Evolutionary conservation across 2,329 filamentous ascomycete genomes (phyloP).

Genomic region (Fusarium buxicola): DNA sequence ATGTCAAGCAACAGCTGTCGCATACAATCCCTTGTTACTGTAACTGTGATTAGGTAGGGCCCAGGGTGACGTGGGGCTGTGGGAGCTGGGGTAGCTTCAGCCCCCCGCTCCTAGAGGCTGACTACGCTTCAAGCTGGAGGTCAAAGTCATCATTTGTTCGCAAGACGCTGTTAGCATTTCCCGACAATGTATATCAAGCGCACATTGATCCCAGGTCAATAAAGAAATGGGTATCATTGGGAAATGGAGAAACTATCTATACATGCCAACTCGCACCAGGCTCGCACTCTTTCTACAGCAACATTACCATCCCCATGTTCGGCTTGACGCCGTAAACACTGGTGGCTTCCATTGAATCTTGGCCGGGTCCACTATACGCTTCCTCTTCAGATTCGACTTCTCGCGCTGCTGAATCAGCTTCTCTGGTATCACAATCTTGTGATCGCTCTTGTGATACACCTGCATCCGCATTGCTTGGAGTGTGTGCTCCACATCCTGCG

Average conservation of each 20-base stretch:
- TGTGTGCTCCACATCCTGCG: conserved; percentile 94
- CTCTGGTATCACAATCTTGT: conserved; percentile 93
- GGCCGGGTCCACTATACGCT: conserved; percentile 79
- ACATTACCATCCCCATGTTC: conserved; percentile 93
- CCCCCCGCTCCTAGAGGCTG: no score
- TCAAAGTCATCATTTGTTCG: no score
- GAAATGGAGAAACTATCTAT: conserved; percentile 25
- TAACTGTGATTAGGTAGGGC: conserved; percentile 37
- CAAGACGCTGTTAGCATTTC: neutral
- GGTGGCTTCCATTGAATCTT: conserved; percentile 95
- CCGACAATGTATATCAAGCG: neutral
- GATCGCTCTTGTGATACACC: conserved; percentile 94
- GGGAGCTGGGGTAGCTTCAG: conserved; percentile 16
- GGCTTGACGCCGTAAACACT: conserved; percentile 87
- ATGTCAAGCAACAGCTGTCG: conserved; percentile 21
- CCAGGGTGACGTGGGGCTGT: conserved; percentile 25
- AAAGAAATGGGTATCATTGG: conserved; percentile 38
- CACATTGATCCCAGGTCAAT: no score
- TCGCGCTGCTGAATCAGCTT: conserved; percentile 82
- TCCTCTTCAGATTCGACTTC: conserved; percentile 83
- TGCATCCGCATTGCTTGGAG: conserved; percentile 95
- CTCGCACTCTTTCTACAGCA: neutral
- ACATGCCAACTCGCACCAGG: conserved; percentile 10
- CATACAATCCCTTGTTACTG: conserved; percentile 18
- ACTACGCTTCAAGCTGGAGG: no score